Evolutionary conservation across 129 eudicot genomes (phyloP).

Genomic region (Kitagawia praeruptora): DNA sequence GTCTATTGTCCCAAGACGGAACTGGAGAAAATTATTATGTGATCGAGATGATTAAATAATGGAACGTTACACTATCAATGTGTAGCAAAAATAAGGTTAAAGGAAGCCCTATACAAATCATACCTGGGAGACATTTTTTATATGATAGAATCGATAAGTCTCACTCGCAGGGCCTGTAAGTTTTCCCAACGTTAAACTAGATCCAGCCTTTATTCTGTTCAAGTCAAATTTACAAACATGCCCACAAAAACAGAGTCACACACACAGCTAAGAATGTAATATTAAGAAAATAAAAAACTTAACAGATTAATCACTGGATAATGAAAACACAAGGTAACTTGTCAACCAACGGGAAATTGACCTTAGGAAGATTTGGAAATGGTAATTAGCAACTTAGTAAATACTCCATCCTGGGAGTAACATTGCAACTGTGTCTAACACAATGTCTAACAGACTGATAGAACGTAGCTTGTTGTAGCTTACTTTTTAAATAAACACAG

Average conservation of each 20-base stretch:
- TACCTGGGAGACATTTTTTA: conserved; percentile 73
- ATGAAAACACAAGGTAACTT: neutral
- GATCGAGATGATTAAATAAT: neutral
- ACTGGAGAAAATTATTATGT: neutral
- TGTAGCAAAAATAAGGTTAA: neutral
- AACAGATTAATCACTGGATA: neutral
- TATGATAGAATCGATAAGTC: conserved; percentile 56
- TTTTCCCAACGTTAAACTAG: conserved; percentile 28
- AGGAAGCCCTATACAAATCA: neutral
- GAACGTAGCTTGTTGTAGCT: neutral
- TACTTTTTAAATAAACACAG: neutral
- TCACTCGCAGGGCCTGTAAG: conserved; percentile 31
- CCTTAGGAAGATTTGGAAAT: neutral
- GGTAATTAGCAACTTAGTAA: neutral
- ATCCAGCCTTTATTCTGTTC: conserved; percentile 47
- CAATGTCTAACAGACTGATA: neutral
- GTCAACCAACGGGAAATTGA: neutral
- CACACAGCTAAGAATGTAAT: neutral
- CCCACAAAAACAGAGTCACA: neutral
- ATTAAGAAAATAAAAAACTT: neutral
- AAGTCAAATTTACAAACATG: conserved; percentile 11
- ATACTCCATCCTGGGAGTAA: neutral
- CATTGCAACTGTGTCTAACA: neutral
- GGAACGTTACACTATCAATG: neutral
- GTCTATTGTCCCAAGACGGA: neutral